Percentiles rank a stretch among this genome's conserved stretches.
Conservation (phyloP, 495 filamentous ascomycete species). For the Thozetella sp. region DNA sequence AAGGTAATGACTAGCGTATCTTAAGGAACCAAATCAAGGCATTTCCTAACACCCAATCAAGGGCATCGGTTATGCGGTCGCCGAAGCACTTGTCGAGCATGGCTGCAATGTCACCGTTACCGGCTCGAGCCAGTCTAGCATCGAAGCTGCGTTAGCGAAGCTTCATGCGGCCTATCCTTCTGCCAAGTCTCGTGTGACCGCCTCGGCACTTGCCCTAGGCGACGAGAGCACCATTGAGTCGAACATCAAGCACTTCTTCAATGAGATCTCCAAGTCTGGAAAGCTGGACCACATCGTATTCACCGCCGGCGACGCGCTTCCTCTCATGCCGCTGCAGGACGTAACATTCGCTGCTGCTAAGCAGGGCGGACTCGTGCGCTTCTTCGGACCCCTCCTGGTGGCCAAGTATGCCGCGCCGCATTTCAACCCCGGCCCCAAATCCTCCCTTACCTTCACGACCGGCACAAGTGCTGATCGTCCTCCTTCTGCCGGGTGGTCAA, state of each 20-base stretch:
- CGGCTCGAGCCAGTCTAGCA: not conserved
- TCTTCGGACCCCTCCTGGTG: not conserved
- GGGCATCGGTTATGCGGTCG: conserved; percentile 19
- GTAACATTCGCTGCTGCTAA: not conserved
- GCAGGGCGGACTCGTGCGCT: not conserved
- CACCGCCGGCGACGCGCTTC: not conserved
- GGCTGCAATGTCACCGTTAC: not conserved
- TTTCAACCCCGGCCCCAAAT: not conserved
- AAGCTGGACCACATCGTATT: not conserved
- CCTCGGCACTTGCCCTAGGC: not conserved
- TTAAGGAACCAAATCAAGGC: too few species aligned
- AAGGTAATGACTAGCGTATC: too few species aligned
- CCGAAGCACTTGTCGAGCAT: conserved; percentile 15
- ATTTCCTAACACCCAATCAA: too few species aligned
- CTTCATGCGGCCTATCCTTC: not conserved
- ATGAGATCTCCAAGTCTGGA: not conserved
- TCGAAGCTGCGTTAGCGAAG: not conserved
- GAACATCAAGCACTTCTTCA: not conserved
- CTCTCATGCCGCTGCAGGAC: not conserved
- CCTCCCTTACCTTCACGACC: not conserved
- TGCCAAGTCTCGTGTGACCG: not conserved
- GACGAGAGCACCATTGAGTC: not conserved
- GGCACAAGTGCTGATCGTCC: not conserved
- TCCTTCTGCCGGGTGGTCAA: not conserved
- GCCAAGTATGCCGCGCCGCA: not conserved